A percentile compares a stretch with the other conserved stretches of the same genome.
Conservation (phyloP, 805 yeast genomes). For the Ogataea henricii region DNA sequence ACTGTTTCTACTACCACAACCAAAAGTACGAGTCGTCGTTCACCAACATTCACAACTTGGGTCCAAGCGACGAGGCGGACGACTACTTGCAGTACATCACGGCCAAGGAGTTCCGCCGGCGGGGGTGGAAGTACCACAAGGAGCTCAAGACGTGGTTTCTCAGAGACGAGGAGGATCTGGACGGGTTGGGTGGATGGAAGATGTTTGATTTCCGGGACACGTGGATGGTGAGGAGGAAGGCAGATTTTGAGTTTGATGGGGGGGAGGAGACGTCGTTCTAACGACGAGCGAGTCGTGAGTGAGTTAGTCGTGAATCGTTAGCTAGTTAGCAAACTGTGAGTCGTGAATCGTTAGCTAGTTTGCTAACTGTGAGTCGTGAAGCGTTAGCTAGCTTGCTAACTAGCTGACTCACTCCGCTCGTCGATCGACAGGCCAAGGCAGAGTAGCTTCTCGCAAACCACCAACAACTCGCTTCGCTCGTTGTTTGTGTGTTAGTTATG, state of each 20-base stretch:
- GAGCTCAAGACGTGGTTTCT: conserved; percentile 81
- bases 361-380: too few relatives aligned
- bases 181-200: conserved; percentile 54
- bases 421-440: too few relatives aligned
- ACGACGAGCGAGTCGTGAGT: neutral
- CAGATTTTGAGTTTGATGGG: conserved; percentile 37
- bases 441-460: too few relatives aligned
- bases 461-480: too few relatives aligned
- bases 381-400: too few relatives aligned
- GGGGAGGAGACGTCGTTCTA: conserved; percentile 35
- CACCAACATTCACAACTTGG: conserved; percentile 24
- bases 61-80: conserved; percentile 35
- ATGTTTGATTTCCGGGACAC: conserved; percentile 69
- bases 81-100: conserved; percentile 73
- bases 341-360: too few relatives aligned
- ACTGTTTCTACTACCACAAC: conserved; percentile 83
- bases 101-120: conserved; percentile 72
- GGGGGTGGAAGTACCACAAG: conserved; percentile 83
- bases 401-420: too few relatives aligned
- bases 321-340: too few relatives aligned
- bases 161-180: conserved; percentile 54
- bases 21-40: conserved; percentile 27
- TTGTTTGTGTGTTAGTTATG: conserved; percentile 9
- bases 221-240: conserved; percentile 51
- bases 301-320: neutral